These are phyloP conservation scores for Starmerella tilneyi DNA, from an alignment of 805 yeast genomes.

Conservation along the genomic window DNA sequence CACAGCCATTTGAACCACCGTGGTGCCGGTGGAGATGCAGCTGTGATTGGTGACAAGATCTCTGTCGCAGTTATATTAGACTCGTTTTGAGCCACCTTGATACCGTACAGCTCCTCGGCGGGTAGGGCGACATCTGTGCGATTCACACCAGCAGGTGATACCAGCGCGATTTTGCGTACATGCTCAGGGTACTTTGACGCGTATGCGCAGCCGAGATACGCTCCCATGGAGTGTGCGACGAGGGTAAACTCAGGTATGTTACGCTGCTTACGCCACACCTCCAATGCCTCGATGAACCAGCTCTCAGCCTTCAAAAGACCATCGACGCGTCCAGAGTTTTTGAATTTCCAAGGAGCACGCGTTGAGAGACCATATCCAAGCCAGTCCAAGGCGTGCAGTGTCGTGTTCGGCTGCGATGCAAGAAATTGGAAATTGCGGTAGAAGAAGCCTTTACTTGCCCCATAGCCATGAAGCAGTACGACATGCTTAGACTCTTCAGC, in stretches of 20 bases:
- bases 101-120: constrained; percentile 18
- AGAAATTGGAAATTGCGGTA: constrained; percentile 55
- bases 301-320: constrained; percentile 44
- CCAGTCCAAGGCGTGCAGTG: constrained; percentile 75
- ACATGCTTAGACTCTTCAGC: constrained; percentile 37
- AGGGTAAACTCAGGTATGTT: constrained; percentile 45
- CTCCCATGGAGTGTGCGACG: constrained; percentile 90
- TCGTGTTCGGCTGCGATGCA: constrained; percentile 40
- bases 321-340: constrained; percentile 37
- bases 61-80: too few relatives aligned
- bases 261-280: constrained; percentile 49
- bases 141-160: constrained; percentile 83
- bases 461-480: constrained; percentile 84
- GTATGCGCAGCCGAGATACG: constrained; percentile 63
- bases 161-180: constrained; percentile 59
- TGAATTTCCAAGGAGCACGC: constrained; percentile 31
- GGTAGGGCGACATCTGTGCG: constrained; percentile 34
- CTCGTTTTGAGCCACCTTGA: too few relatives aligned
- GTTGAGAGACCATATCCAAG: constrained; percentile 87
- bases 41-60: constrained; percentile 9
- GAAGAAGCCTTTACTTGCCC: constrained; percentile 79
- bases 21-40: constrained; percentile 15
- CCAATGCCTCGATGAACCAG: constrained; percentile 56
- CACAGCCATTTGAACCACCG: constrained; percentile 72
- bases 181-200: constrained; percentile 51